A percentile compares a stretch with the other conserved stretches of the same genome.
phyloP scores from a whole-genome alignment of 2,329 filamentous ascomycete species.

The Fusarium albosuccineum region DNA sequence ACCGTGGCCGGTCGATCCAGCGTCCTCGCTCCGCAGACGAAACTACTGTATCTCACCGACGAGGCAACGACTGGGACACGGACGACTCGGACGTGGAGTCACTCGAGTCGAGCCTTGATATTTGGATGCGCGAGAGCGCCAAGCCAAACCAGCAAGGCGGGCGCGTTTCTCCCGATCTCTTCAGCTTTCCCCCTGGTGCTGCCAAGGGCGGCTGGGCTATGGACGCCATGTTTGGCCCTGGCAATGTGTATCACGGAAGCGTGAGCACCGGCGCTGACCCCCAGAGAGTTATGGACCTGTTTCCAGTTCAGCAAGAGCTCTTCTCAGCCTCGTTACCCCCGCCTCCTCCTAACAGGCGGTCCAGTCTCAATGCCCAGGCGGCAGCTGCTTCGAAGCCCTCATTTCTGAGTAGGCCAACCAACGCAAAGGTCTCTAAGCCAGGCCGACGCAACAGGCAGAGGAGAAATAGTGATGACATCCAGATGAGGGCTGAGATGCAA shows the following conservation, averaged over 20 bases:
- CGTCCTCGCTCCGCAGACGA: conserved; percentile 64
- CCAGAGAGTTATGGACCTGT: conserved; percentile 61
- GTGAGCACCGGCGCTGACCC: conserved; percentile 45
- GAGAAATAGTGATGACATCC: conserved; percentile 50
- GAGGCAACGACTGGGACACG: conserved; percentile 60
- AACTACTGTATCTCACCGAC: conserved; percentile 56
- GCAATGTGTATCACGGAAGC: conserved; percentile 36
- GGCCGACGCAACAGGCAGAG: conserved; percentile 37
- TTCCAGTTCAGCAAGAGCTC: conserved; percentile 56
- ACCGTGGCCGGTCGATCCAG: conserved; percentile 44
- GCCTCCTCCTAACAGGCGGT: conserved; percentile 64
- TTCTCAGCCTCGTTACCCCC: conserved; percentile 57
- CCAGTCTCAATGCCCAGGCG: conserved; percentile 65
- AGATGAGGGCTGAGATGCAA: conserved; percentile 43
- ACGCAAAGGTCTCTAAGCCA: conserved; percentile 33
- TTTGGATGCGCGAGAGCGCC: conserved; percentile 69
- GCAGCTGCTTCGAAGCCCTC: conserved; percentile 44
- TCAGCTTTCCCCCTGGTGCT: conserved; percentile 62
- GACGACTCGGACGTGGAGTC: conserved; percentile 59
- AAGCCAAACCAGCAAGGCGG: conserved; percentile 52
- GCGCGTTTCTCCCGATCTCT: conserved; percentile 64
- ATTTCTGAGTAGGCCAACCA: conserved; percentile 39
- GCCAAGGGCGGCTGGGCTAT: conserved; percentile 60
- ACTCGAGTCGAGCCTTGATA: conserved; percentile 65
- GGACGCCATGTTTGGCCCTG: conserved; percentile 60